phyloP scores from a whole-genome alignment of 2,329 filamentous ascomycete genomes.

The Epichloe gansuensis region DNA sequence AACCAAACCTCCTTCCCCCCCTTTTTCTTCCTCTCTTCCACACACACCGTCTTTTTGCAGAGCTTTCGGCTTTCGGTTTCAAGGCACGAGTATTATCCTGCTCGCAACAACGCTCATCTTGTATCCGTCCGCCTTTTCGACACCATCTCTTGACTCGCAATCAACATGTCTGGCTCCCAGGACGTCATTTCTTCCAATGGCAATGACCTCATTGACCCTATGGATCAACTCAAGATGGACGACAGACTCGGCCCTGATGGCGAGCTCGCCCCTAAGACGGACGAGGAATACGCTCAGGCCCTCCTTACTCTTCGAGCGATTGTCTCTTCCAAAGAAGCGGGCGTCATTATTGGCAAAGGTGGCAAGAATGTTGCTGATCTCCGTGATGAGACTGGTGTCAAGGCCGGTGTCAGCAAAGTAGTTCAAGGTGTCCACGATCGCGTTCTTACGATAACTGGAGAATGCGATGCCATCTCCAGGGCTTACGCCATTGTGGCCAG shows the following conservation, averaged over 20 bases:
- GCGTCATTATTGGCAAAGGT: slow-evolving; percentile 96
- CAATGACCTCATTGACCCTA: slow-evolving; percentile 44
- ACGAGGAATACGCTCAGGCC: slow-evolving; percentile 89
- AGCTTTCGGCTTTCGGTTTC: not conserved
- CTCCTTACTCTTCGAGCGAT: slow-evolving; percentile 93
- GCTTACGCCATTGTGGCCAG: slow-evolving; percentile 91
- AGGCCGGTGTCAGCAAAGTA: slow-evolving; percentile 96
- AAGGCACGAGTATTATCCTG: not conserved
- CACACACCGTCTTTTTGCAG: not conserved
- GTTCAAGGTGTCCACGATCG: slow-evolving; percentile 95
- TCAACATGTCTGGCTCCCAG: slow-evolving; percentile 48
- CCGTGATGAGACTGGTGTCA: slow-evolving; percentile 93
- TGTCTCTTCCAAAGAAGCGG: slow-evolving; percentile 96
- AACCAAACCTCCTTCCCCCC: not conserved
- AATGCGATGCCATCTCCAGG: slow-evolving; percentile 75
- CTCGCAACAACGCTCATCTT: slow-evolving; percentile 2
- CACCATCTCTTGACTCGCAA: not conserved
- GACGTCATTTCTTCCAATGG: slow-evolving; percentile 44
- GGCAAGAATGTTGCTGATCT: slow-evolving; percentile 97
- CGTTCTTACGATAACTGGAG: slow-evolving; percentile 87
- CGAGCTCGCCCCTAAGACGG: slow-evolving; percentile 74
- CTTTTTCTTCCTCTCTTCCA: not conserved
- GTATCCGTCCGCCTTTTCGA: slow-evolving; percentile 6
- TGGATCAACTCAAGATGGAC: slow-evolving; percentile 54
- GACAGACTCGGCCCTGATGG: slow-evolving; percentile 60